Conservation (phyloP, 495 filamentous ascomycete genomes). For the Lindgomyces ingoldianus region DNA sequence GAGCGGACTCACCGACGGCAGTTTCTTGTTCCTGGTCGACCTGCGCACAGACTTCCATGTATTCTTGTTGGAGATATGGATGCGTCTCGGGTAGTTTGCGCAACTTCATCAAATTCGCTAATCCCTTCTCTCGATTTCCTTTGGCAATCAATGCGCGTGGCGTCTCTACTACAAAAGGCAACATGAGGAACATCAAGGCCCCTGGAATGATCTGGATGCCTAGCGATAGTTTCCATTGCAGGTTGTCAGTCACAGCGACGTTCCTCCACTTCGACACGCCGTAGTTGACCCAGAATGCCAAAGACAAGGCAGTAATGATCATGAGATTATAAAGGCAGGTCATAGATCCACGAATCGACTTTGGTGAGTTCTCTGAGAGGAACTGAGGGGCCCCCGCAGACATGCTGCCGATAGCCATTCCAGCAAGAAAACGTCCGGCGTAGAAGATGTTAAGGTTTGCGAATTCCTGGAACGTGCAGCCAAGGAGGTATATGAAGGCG, state of each 20-base stretch:
- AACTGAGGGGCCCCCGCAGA: constrained; percentile 55
- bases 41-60: constrained; percentile 19
- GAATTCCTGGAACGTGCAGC: constrained; percentile 73
- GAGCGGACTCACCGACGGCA: not conserved
- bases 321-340: constrained; percentile 46
- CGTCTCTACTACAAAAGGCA: constrained; percentile 47
- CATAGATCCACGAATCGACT: constrained; percentile 46
- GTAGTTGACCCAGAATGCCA: constrained; percentile 45
- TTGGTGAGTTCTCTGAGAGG: constrained; percentile 45
- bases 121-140: constrained; percentile 41
- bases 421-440: constrained; percentile 46
- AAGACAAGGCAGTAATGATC: constrained; percentile 45
- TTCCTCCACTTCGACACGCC: constrained; percentile 36
- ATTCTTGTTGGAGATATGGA: constrained; percentile 21
- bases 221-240: constrained; percentile 41
- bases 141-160: constrained; percentile 44
- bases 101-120: constrained; percentile 19
- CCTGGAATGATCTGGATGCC: constrained; percentile 20
- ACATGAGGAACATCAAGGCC: constrained; percentile 48
- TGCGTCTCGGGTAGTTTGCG: constrained; percentile 29
- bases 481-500: constrained; percentile 67
- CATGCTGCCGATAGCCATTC: constrained; percentile 44
- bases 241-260: constrained; percentile 41
- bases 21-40: constrained; percentile 29
- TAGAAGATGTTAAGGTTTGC: constrained; percentile 45